Conservation (phyloP, 1,139 yeast species). For the Kurtzmaniella natalensis region DNA sequence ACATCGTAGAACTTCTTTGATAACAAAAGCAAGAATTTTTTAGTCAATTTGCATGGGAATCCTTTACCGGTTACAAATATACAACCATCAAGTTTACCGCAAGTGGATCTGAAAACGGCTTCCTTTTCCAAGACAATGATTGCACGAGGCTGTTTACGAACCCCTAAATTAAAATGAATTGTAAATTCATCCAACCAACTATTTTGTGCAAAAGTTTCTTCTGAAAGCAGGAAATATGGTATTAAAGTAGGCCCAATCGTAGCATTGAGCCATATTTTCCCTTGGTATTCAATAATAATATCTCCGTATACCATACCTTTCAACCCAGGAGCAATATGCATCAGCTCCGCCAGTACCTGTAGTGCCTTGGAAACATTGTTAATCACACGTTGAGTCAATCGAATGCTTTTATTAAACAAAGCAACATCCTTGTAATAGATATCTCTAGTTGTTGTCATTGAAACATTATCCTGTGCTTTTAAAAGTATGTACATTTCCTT, state of each 20-base stretch:
- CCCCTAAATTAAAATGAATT: no score
- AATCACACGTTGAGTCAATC: constrained; percentile 38
- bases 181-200: neutral
- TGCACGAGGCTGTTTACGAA: constrained; percentile 6
- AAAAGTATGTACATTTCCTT: neutral
- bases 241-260: constrained; percentile 12
- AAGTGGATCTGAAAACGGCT: constrained; percentile 39
- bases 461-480: neutral
- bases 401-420: constrained; percentile 45
- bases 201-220: neutral
- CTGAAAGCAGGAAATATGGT: constrained; percentile 11
- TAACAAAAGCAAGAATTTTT: constrained; percentile 17
- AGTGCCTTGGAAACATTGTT: constrained; percentile 27
- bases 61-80: constrained; percentile 63
- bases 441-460: constrained; percentile 52
- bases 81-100: constrained; percentile 15
- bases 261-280: neutral
- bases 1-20: constrained; percentile 18
- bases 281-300: constrained; percentile 13
- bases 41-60: constrained; percentile 45
- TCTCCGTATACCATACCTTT: constrained; percentile 57
- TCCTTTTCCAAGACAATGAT: constrained; percentile 68
- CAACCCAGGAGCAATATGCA: constrained; percentile 55
- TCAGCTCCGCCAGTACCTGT: constrained; percentile 17
- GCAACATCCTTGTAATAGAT: constrained; percentile 61